Evolutionary conservation across 768 basidiomycete species (phyloP), one percentile per base, ranked within the genome.

Genomic region (Mycena latifolia): DNA sequence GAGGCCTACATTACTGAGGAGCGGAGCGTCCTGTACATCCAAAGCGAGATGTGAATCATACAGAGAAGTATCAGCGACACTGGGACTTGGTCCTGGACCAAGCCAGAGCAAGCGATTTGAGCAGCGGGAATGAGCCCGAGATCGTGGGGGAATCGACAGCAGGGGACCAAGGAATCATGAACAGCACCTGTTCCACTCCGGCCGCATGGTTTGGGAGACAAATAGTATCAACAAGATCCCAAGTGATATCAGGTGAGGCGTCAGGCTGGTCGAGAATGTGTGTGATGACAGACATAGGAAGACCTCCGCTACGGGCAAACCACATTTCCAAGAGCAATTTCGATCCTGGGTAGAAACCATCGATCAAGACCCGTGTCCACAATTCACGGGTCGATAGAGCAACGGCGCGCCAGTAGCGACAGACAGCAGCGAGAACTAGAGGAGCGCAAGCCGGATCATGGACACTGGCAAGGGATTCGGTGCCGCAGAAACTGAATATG

Each of bases 141-240:
- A 33, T 52, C 8, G 20, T 29, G n/a, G 25, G 46, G 22, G 12
- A 47, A 10, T 14, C 46, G 4, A 24, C 46, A 27, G 46, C 46
- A n/a, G 20, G 41, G 41, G n/a, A 52, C 31, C 31, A 20, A 20
- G 51, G 51, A 33, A 52, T n/a, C 17, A 31, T 17, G 51, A 52
- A 20, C 17, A 22, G 31, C 15, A 35, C 31, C 7, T 3, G 9
- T n/a, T 35, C 17, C 51, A 28, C 22, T 35, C 51, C n/a, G 31
- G 51, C 31, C 20, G 51, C 20, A 31, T 52, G 31, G 7, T n/a
- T n/a, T n/a, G n/a, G n/a, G n/a, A 52, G 18, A 56, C 27, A 56
- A 3, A 41, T 31, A 46, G 17, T 47, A 14, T 11, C 2, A 24
- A 47, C 14, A 2, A 47, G 5, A 27, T 24, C 46, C 46, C 24